Base-by-base conservation (phyloP, 129 eudicot species). In the Lactuca saligna region DNA sequence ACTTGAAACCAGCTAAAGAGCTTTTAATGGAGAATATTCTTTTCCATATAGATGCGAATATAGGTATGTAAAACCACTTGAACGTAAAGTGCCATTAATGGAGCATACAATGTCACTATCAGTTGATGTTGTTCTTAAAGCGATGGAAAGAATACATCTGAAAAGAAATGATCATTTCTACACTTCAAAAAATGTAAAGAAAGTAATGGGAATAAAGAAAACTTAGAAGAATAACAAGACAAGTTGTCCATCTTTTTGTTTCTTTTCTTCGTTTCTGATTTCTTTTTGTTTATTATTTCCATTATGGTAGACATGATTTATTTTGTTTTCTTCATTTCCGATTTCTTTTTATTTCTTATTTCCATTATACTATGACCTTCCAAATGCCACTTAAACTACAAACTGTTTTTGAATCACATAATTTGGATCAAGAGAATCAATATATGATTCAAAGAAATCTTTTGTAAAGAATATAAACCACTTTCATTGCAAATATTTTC, bases 131-230 rank as follows among this genome's bases (percentile, higher is more conserved):
- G 68, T 81, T 67, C 63, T 38, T 75, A 69, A 77, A 82, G 86
- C 73, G 63, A 50, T 49, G 62, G 62, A 69, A 72, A 63, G 83
- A 78, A 82, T 79, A 76, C 71, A 49, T 37, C 55, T 75, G 75
- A 73, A 63, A 68, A 76, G 75, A 79, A 56, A 61, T 50, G 44
- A 73, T 67, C 66, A 61, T 72, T 59, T 72, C 68, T 78, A 57
- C 66, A 41, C 17, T 64, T 16, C 25, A 54, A 55, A 70, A 75
- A 29, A 48, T 37, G 69, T 50, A 66, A 59, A 58, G 17, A 58
- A 48, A 34, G 42, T 8, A 4, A 14, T 20, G 57, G 59, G 62
- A 54, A 68, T 53, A 60, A 58, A 58, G 63, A 13, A 12, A 57
- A 57, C 63, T 32, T 57, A 57, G 63, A 57, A 57, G 63, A 57